Conservation (phyloP, 176 grass and related monocot genomes). For the Canna indica region DNA sequence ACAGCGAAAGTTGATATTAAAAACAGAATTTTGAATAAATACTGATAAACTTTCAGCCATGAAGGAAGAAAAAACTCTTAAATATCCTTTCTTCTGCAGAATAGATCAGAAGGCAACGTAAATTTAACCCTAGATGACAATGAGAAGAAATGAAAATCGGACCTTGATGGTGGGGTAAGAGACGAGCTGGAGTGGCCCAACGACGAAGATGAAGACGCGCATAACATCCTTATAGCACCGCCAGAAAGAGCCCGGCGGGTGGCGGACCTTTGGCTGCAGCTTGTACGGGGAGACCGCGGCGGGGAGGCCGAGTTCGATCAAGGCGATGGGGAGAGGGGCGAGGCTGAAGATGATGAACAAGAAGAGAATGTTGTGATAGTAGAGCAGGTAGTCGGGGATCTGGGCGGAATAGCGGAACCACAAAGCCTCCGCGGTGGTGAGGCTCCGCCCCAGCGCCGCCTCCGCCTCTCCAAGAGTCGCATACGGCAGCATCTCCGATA, state of each 20-base stretch:
- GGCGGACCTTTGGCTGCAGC: conserved; percentile 68
- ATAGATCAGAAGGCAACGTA: conserved; percentile 1
- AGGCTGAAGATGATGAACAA: conserved; percentile 65
- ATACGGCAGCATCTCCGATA: conserved; percentile 56
- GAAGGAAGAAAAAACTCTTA: not conserved
- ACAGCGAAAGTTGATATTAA: not conserved
- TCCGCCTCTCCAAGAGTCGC: conserved; percentile 58
- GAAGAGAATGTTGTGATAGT: conserved; percentile 67
- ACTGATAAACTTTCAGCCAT: not conserved
- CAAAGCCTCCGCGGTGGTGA: conserved; percentile 38
- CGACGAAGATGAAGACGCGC: conserved; percentile 54
- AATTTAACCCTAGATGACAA: not conserved
- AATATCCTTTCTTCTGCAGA: not conserved
- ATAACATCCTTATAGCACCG: conserved; percentile 69
- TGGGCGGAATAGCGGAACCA: conserved; percentile 61
- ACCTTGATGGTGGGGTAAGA: conserved; percentile 91
- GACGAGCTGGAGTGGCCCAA: conserved; percentile 57
- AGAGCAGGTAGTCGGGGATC: conserved; percentile 56
- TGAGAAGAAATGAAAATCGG: not conserved
- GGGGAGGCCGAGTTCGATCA: conserved; percentile 60
- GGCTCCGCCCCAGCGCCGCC: conserved; percentile 56
- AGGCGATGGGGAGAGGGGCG: conserved; percentile 68
- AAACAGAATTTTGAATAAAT: not conserved
- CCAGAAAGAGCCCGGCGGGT: conserved; percentile 35
- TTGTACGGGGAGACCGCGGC: conserved; percentile 46